Evolutionary conservation across 129 eudicot genomes (phyloP).

Genomic region (Sambucus nigra): DNA sequence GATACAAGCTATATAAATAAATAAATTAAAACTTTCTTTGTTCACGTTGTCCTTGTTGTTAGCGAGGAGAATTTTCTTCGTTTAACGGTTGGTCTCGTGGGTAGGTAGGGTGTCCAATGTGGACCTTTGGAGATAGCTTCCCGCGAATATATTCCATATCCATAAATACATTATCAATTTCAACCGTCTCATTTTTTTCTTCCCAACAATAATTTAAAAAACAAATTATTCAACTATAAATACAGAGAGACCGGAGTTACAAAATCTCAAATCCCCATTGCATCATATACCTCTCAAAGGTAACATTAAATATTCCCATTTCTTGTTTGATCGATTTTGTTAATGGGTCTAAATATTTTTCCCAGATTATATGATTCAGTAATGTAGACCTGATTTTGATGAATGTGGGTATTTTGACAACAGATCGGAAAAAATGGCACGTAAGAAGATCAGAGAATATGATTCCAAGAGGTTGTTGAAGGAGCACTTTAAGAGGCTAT

Average conservation of each 20-base stretch:
- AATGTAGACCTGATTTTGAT: slow-evolving; percentile 22
- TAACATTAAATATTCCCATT: neutral
- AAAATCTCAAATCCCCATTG: neutral
- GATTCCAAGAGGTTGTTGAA: slow-evolving; percentile 96
- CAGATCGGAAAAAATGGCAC: slow-evolving; percentile 53
- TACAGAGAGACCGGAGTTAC: neutral
- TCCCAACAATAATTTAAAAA: too few species aligned
- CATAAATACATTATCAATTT: too few species aligned
- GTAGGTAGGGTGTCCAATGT: too few species aligned
- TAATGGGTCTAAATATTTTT: neutral
- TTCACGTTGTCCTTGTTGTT: too few species aligned
- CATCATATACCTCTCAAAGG: neutral
- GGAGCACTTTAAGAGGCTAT: slow-evolving; percentile 88
- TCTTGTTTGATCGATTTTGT: neutral
- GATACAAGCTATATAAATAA: too few species aligned
- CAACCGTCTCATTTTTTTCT: too few species aligned
- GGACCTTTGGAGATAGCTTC: too few species aligned
- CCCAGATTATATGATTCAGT: slow-evolving; percentile 5
- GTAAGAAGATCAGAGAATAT: slow-evolving; percentile 99
- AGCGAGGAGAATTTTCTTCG: too few species aligned
- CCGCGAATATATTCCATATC: too few species aligned
- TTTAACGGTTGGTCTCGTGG: too few species aligned
- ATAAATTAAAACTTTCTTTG: too few species aligned
- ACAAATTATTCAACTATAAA: neutral
- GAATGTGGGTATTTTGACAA: slow-evolving; percentile 3